Evolutionary conservation across 139 green algal genomes (phyloP), one percentile per base, ranked within the genome.

Genomic region (Haematococcus sp.): DNA sequence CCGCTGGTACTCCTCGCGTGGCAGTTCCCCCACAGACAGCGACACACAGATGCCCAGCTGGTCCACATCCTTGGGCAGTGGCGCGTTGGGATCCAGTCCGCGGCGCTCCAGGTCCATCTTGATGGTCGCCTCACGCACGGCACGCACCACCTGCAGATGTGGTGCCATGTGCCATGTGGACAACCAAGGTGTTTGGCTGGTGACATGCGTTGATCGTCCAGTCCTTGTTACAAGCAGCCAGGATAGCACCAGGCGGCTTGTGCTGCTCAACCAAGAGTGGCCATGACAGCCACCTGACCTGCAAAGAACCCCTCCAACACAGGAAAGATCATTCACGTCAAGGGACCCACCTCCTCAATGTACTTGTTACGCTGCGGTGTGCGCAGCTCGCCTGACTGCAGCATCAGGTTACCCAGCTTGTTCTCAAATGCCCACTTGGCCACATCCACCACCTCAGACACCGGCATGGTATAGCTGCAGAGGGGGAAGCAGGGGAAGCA

Each of bases 331-430:
- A 56, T n/a, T 56, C 49, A 56, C 49, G 49, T 19, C 44, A 71
- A 31, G 4, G 85, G 4, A 30, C 87, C 79, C 2, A 87, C 31
- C 0, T 81, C 52, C 55, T 78, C 64, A 23, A 91, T 54, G 71
- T 89, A 91, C 20, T 64, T 27, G 33, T 83, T 33, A n/a, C 87
- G 77, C 77, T 85, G 52, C 15, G 75, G 67, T 0, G 82, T 90
- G 35, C 63, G 67, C 40, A 91, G 80, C 76, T 91, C 84, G 15
- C 87, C 87, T 3, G 71, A 66, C 68, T 89, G 85, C 51, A 91
- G 84, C 87, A 91, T 91, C 43, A 91, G 70, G 49, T 86, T 91
- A 61, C 84, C 74, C 68, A 91, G 84, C 27, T 71, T 52, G 77
- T 91, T 83, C 40, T 75, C 55, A 54, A 84, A 80, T 0, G 87